Evolutionary conservation across 306 rosid species (phyloP).

Genomic region (Cotoneaster glaucophyllus): DNA sequence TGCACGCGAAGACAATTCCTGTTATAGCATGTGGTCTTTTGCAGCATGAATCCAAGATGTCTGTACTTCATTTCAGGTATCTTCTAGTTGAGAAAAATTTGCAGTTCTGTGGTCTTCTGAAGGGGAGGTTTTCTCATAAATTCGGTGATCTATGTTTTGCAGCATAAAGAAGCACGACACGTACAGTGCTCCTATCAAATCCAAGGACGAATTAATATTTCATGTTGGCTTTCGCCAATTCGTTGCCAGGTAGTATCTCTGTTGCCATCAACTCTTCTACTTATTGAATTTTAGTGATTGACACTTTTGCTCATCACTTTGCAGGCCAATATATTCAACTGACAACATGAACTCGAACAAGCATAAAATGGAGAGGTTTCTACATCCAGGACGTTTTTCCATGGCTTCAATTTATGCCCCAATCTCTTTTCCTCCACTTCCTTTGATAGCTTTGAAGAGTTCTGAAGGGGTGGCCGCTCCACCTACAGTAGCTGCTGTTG

Average conservation of each 20-base stretch:
- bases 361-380: constrained; percentile 99
- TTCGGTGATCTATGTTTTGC: constrained; percentile 24
- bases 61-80: constrained; percentile 93
- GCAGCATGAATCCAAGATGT: constrained; percentile 91
- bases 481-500: constrained; percentile 70
- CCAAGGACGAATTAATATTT: constrained; percentile 83
- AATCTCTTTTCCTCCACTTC: constrained; percentile 81
- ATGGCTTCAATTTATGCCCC: constrained; percentile 90
- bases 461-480: constrained; percentile 34
- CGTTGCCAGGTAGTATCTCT: constrained; percentile 58
- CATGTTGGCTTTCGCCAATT: constrained; percentile 98
- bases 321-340: constrained; percentile 81
- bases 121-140: background rate
- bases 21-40: constrained; percentile 79
- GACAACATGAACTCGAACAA: constrained; percentile 78
- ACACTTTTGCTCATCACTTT: constrained; percentile 2
- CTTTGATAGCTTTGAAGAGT: constrained; percentile 59
- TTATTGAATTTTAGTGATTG: background rate
- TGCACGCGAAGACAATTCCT: constrained; percentile 35
- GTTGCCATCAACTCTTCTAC: background rate
- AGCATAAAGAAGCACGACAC: constrained; percentile 83
- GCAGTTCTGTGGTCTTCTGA: background rate
- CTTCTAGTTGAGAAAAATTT: constrained; percentile 6
- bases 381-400: constrained; percentile 81
- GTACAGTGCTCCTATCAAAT: constrained; percentile 63